A percentile compares a stretch with the other conserved stretches of the same genome.
phyloP scores from a whole-genome alignment of 2,329 filamentous ascomycete genomes.

The Talaromyces sp. region DNA sequence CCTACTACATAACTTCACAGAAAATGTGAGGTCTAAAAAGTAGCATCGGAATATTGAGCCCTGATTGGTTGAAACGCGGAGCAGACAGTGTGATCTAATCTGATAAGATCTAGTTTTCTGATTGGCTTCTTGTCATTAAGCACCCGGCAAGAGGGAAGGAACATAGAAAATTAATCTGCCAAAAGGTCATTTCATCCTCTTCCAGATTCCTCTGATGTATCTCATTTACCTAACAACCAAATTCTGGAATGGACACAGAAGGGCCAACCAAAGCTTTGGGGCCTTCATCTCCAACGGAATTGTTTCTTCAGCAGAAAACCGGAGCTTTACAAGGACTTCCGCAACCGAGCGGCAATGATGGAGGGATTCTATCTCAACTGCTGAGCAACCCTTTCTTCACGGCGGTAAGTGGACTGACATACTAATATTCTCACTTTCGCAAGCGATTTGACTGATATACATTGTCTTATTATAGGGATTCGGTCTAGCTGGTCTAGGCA shows the following conservation, averaged over 20 bases:
- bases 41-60: not conserved
- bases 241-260: slow-evolving; percentile 35
- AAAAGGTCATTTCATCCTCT: not conserved
- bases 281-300: slow-evolving; percentile 29
- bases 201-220: not conserved
- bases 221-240: not conserved
- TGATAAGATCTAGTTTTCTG: not conserved
- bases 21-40: not conserved
- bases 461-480: slow-evolving; percentile 56
- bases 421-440: not conserved
- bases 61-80: not conserved
- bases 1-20: not conserved
- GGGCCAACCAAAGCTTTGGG: slow-evolving; percentile 26
- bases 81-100: slow-evolving; percentile 7
- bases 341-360: slow-evolving; percentile 31
- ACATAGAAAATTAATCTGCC: not conserved
- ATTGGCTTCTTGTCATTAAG: not conserved
- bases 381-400: slow-evolving; percentile 48
- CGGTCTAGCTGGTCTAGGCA: slow-evolving; percentile 83
- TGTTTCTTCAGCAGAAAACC: slow-evolving; percentile 33
- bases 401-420: slow-evolving; percentile 32
- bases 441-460: not conserved
- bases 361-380: slow-evolving; percentile 41
- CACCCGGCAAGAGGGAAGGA: not conserved
- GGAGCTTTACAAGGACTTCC: slow-evolving; percentile 25